Percentiles rank a stretch among this genome's conserved stretches.
Evolutionary conservation across 768 basidiomycete genomes (phyloP).

Genomic region (Rhizopogon roseolus): DNA sequence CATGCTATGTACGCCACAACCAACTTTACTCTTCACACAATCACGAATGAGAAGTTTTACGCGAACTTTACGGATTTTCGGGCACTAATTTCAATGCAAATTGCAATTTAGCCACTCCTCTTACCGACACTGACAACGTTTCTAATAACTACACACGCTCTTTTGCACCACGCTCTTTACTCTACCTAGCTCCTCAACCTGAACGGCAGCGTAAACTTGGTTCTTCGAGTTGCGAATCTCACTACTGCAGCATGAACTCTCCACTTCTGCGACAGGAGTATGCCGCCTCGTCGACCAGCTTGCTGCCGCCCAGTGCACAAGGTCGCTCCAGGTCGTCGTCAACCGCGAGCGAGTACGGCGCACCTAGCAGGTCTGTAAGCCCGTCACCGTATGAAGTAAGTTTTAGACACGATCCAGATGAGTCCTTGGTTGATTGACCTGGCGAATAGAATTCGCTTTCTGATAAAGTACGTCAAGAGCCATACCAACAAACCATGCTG

Average conservation of each 20-base stretch:
- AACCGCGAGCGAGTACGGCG: slow-evolving; percentile 10
- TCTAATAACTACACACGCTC: slow-evolving; percentile 3
- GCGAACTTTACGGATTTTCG: slow-evolving; percentile 1
- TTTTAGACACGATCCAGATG: neutral
- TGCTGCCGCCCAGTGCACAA: slow-evolving; percentile 15
- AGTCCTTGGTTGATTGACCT: neutral
- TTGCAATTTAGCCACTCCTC: neutral
- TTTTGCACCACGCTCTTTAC: slow-evolving; percentile 11
- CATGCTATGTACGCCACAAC: neutral
- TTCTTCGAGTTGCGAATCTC: neutral
- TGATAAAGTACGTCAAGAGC: slow-evolving; percentile 15
- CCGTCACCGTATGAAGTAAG: slow-evolving; percentile 24
- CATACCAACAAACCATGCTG: neutral
- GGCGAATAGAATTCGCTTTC: slow-evolving; percentile 21
- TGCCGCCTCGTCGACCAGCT: slow-evolving; percentile 20
- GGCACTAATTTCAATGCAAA: neutral
- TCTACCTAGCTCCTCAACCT: slow-evolving; percentile 7
- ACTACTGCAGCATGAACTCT: slow-evolving; percentile 18
- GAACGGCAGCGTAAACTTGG: neutral
- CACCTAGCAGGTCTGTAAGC: slow-evolving; percentile 18
- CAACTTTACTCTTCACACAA: slow-evolving; percentile 1
- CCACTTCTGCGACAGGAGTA: slow-evolving; percentile 21
- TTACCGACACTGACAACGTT: neutral
- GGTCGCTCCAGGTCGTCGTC: slow-evolving; percentile 15
- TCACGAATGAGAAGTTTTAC: slow-evolving; percentile 1